Conservation (phyloP, 306 rosid species). For the Abrus pulchellus region DNA sequence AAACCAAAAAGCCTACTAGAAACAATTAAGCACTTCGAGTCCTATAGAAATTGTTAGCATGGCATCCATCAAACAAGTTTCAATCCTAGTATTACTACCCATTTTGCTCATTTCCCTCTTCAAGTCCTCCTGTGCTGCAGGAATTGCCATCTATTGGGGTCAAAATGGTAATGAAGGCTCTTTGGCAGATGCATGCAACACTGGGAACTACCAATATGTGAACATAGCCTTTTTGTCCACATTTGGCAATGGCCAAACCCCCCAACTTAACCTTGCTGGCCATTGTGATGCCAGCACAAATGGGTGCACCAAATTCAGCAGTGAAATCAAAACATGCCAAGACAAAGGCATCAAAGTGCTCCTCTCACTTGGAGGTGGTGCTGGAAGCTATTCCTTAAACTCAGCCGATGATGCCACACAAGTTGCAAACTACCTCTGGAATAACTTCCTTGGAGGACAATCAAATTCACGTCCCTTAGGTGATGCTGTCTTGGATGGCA, state of each 20-base stretch:
- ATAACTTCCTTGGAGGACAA: slow-evolving; percentile 53
- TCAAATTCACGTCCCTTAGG: background rate
- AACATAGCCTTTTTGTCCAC: slow-evolving; percentile 29
- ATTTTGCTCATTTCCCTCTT: slow-evolving; percentile 46
- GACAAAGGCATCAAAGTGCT: slow-evolving; percentile 55
- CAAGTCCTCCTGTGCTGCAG: slow-evolving; percentile 26
- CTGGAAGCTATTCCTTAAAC: slow-evolving; percentile 50
- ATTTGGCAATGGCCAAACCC: slow-evolving; percentile 60
- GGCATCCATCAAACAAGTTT: slow-evolving; percentile 50
- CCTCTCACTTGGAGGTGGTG: slow-evolving; percentile 63
- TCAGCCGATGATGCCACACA: slow-evolving; percentile 55
- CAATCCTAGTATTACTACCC: slow-evolving; percentile 10
- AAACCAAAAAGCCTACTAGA: background rate
- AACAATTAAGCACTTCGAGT: background rate
- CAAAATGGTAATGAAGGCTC: background rate
- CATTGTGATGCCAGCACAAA: slow-evolving; percentile 47
- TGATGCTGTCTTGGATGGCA: slow-evolving; percentile 62
- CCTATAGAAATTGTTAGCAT: slow-evolving; percentile 23
- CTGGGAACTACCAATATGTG: slow-evolving; percentile 6
- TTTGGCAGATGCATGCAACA: slow-evolving; percentile 6
- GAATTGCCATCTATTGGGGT: slow-evolving; percentile 50
- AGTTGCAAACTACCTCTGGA: slow-evolving; percentile 57
- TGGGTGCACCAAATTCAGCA: slow-evolving; percentile 51
- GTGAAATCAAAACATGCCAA: slow-evolving; percentile 35
- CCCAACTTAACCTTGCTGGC: slow-evolving; percentile 50